These are phyloP conservation scores for Backusella liffmaniae DNA, from an alignment of 192 early-diverging fungal species.

Conservation along the genomic window DNA sequence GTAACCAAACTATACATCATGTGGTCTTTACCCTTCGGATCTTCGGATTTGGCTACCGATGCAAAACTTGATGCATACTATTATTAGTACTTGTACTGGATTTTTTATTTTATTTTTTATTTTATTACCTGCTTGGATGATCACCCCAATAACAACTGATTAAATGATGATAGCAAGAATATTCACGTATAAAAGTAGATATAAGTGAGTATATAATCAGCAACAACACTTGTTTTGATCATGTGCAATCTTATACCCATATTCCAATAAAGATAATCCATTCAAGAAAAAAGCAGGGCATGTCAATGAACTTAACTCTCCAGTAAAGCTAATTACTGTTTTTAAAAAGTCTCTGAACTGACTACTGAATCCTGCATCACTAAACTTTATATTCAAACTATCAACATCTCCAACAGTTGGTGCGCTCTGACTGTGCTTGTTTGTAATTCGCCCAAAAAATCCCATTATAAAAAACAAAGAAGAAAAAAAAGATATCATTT, in stretches of 20 bases:
- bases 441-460: neutral
- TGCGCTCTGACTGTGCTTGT: neutral
- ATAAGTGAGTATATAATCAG: neutral
- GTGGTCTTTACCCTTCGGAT: conserved; percentile 30
- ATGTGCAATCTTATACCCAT: conserved; percentile 47
- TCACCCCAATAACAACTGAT: conserved; percentile 11
- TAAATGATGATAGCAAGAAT: too few relatives aligned
- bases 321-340: conserved; percentile 72
- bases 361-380: conserved; percentile 22
- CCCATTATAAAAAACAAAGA: neutral
- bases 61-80: conserved; percentile 40
- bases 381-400: conserved; percentile 26
- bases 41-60: conserved; percentile 56
- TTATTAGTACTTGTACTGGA: neutral
- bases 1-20: neutral
- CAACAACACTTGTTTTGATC: too few relatives aligned
- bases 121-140: conserved; percentile 3
- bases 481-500: neutral
- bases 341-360: conserved; percentile 55
- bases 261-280: conserved; percentile 77
- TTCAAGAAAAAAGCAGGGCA: conserved; percentile 81
- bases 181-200: neutral
- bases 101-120: neutral
- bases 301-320: conserved; percentile 76
- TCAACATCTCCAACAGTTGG: conserved; percentile 30